Evolutionary conservation across 2,329 filamentous ascomycete genomes (phyloP).

Genomic region (Apiospora marii): DNA sequence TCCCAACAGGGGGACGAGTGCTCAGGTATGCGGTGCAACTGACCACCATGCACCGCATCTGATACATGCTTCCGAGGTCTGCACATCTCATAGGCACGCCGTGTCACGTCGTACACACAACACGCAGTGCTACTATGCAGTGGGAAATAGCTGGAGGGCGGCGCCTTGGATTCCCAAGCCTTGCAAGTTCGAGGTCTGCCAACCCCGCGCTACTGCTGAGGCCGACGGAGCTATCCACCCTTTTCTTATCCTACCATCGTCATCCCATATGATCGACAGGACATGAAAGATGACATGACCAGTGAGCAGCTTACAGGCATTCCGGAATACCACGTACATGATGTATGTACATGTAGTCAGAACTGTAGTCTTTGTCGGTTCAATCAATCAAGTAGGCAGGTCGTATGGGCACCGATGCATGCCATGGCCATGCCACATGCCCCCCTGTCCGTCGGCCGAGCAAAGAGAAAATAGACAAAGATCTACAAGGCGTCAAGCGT

Average conservation of each 20-base stretch:
- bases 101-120: background rate
- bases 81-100: background rate
- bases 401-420: background rate
- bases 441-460: background rate
- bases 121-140: background rate
- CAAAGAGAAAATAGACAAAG: background rate
- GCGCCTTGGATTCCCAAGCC: background rate
- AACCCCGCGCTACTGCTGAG: background rate
- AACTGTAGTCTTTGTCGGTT: background rate
- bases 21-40: background rate
- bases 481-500: no score
- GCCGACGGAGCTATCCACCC: background rate
- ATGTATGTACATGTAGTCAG: background rate
- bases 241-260: background rate
- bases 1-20: background rate
- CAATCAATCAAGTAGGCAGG: background rate
- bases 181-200: background rate
- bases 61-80: slow-evolving; percentile 4
- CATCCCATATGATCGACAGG: background rate
- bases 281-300: background rate
- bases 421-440: slow-evolving; percentile 10
- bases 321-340: background rate
- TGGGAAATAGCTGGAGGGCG: background rate
- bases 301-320: background rate
- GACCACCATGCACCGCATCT: background rate